A percentile compares a stretch with the other conserved stretches of the same genome.
Evolutionary conservation across 768 basidiomycete genomes (phyloP).

Genomic region (Cyclocybe aegerita): DNA sequence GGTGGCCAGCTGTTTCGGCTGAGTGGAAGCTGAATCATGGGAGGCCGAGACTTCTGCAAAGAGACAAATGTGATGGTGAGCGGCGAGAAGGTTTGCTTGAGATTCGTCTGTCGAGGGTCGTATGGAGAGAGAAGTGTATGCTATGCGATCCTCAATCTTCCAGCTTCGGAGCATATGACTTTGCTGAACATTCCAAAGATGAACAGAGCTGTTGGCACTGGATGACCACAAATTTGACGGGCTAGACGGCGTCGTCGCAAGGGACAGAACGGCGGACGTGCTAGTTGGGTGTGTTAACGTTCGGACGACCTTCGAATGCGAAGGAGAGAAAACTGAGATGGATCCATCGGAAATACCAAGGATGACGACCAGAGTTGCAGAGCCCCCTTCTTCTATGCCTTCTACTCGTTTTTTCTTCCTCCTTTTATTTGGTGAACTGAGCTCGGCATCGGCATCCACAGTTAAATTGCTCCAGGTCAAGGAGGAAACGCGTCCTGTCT

Average conservation of each 20-base stretch:
- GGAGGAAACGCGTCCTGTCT: conserved; percentile 53
- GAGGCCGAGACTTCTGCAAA: conserved; percentile 32
- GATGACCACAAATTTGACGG: conserved; percentile 52
- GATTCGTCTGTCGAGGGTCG: conserved; percentile 39
- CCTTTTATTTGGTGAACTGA: conserved; percentile 47
- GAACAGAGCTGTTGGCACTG: conserved; percentile 54
- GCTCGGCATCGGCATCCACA: conserved; percentile 13
- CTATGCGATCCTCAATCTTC: conserved; percentile 58
- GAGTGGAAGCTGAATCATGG: conserved; percentile 32
- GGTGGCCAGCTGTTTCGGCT: conserved; percentile 44
- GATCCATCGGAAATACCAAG: conserved; percentile 63
- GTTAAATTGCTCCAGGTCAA: conserved; percentile 49
- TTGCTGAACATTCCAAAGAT: conserved; percentile 56
- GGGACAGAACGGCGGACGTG: conserved; percentile 50
- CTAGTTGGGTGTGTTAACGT: conserved; percentile 57
- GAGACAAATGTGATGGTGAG: conserved; percentile 60
- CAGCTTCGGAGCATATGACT: conserved; percentile 47
- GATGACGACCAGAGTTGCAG: conserved; percentile 43
- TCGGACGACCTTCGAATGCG: conserved; percentile 53
- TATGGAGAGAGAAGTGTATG: conserved; percentile 52
- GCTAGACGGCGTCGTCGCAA: conserved; percentile 34
- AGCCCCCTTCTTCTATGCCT: conserved; percentile 24
- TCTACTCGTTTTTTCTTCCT: conserved; percentile 56
- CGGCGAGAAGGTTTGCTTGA: conserved; percentile 48
- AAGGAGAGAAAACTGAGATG: conserved; percentile 60